Evolutionary conservation across 2,329 filamentous ascomycete genomes (phyloP), one percentile per base, ranked within the genome.

Genomic region (Pestalotiopsis sp.): DNA sequence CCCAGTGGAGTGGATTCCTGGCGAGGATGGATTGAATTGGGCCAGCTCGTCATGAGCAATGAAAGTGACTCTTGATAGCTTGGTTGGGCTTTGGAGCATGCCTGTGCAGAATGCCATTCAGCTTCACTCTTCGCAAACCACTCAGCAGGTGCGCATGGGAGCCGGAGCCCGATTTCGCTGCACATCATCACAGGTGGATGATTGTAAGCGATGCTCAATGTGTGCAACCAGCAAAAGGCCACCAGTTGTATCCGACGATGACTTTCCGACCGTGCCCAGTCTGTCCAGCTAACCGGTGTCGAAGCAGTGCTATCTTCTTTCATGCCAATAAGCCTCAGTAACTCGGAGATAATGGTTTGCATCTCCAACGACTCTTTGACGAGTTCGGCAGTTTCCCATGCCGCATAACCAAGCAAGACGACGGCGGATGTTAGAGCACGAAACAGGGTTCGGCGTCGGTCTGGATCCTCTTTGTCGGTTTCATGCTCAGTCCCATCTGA

Each of bases 171-270:
- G 0, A 82, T 71, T 69, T 82, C 80, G 58, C 79, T 81, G 38
- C 76, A 81, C 1, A 78, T 75, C 5, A 82, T 71, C 0, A 77
- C 76, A 0, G 80, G 80, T 38, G 80, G 81, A 2, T 79, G 74
- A 25, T 82, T 78, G 69, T 82, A 82, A 2, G 80, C 80, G 7
- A 82, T 77, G 64, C 77, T 81, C 67, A 82, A 79, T 0, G 76
- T 80, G 61, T 82, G 79, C 4, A 81, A 72, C 65, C 82, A 82
- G 0, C 78, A 79, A 39, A 82, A 82, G 0, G 79, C 78, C 3
- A 81, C 80, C 2, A 82, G 74, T 59, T 81, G 81, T 0, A 80
- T 73, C 5, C 80, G 73, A 2, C 80, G 75, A 2, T 68, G 41
- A 0, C 79, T 80, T 65, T 82, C 80, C 31, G 76, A 72, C 2